Evolutionary conservation across 1,284 basidiomycete species (phyloP), one percentile per base, ranked within the genome.

Genomic region (Ceratobasidium sp.): DNA sequence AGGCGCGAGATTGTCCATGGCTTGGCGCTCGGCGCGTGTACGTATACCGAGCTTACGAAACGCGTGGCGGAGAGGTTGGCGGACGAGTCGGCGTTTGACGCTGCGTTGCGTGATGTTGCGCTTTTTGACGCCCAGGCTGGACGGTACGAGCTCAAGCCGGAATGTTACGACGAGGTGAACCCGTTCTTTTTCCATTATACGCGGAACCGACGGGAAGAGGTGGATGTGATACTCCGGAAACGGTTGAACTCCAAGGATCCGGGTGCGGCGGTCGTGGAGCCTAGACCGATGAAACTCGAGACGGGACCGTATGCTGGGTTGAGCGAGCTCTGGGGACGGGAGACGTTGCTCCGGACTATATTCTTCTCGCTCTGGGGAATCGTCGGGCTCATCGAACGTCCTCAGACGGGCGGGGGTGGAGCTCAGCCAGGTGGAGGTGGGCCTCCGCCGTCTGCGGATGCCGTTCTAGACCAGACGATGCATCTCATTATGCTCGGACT

Each of bases 101-200:
- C 90, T 40, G 92, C 96, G 70, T 87, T 99, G 58, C 86, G 87
- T 55, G 90, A 94, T 71, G 94, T 99, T 3, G 92, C 97, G 4
- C 91, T 90, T 80, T 98, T 97, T 89, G 91, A 92, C 58, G 87
- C 92, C 0, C 97, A 97, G 0, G 94, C 95, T 82, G 89, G 91
- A 0, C 91, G 89, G 0, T 99, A 98, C 86, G 93, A 97, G 82
- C 90, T 99, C 79, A 94, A 93, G 83, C 91, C 96, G 44, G 95
- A 95, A 82, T 89, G 88, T 40, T 97, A 91, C 84, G 92, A 92
- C 80, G 94, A 98, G 81, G 93, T 99, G 80, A 95, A 99, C 83
- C 97, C 97, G 0, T 98, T 97, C 87, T 99, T 97, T 88, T 95
- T 94, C 84, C 97, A 99, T 83, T 99, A 98, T 85, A 94, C 95